Base-by-base conservation (phyloP, 805 yeast species). In the Wickerhamiella dianesei region DNA sequence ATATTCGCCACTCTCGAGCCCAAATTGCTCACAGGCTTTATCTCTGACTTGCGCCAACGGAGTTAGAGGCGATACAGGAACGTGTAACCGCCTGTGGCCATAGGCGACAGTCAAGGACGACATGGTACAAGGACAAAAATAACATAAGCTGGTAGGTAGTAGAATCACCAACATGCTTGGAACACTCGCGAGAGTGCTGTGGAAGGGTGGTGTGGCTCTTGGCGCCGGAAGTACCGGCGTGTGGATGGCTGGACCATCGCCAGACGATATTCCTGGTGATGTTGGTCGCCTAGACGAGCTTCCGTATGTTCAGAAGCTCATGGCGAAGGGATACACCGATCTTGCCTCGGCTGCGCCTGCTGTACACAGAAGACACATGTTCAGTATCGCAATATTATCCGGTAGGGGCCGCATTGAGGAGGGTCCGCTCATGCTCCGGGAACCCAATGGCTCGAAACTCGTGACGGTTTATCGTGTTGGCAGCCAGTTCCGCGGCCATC, bases 401-500 rank as follows among this genome's bases (percentile, higher is more conserved):
- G 47, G 48, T 4, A 43, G 35, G 4, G 21, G 19, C 35, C 41
- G 41, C 9, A 35, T 51, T 3, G 41, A 48, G 6, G 52, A 43
- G 17, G 50, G 45, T 12, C 48, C 53, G 32, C 36, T 47, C 20
- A 32, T 44, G 16, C 37, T 53, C n/a, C 32, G 29, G 19, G 35
- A 45, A 22, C 48, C 49, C 16, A 36, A 45, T 12, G 46, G 52
- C 16, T 48, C 47, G 5, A 51, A 41, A 17, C 16, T 41, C 3
- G 46, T 50, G 12, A 36, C 40, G 16, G 18, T 48, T 8, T 49
- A 47, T 35, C 46, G 45, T 14, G 29, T 53, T 3, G 50, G 50
- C 4, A n/a, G 41, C 32, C 52, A 4, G 22, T 37, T 45, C 80
- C 77, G 47, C 77, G 79, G 1, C 71, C 71, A 46, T 71, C 82